Base-by-base conservation (phyloP, 2,329 filamentous ascomycete species). In the Eutypella sp. region DNA sequence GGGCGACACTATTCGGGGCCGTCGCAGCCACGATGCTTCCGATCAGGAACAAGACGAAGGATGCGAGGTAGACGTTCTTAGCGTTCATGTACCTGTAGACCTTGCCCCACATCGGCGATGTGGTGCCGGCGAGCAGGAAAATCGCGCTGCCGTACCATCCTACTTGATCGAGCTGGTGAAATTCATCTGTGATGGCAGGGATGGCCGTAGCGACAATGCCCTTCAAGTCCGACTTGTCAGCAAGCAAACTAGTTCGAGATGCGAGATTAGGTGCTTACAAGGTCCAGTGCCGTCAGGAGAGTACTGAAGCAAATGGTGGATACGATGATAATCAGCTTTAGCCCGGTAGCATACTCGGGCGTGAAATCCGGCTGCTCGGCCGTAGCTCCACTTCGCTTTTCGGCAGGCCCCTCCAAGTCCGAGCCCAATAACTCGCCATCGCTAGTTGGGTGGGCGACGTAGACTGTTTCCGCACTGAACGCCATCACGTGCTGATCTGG, bases 171-270 rank as follows among this genome's bases (percentile, higher is more conserved):
- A 46, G 44, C 6, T 29, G 23, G 15, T 46, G 22, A 16, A 48
- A 48, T 10, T 48, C 47, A 33, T 38, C 31, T 20, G 47, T 48
- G 31, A 48, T 48, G 11, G 13, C 11, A 15, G 44, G 47, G 29
- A 50, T 50, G 4, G 47, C 47, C 6, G 46, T 48, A 9, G 41
- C 36, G n/a, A 51, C 33, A 41, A 51, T 48, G 19, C 45, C 38
- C 29, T 42, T 33, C n/a, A n/a, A n/a, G n/a, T n/a, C n/a, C n/a
- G n/a, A n/a, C n/a, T n/a, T n/a, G n/a, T n/a, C n/a, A n/a, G n/a
- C n/a, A n/a, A n/a, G n/a, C n/a, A n/a, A n/a, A n/a, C n/a, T n/a
- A n/a, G n/a, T n/a, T n/a, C n/a, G n/a, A n/a, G n/a, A n/a, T n/a
- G n/a, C n/a, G n/a, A n/a, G n/a, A n/a, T n/a, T n/a, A n/a, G n/a